Percentiles rank a stretch among this genome's conserved stretches.
Conservation (phyloP, 1,139 yeast species). For the Eremothecium coryli region DNA sequence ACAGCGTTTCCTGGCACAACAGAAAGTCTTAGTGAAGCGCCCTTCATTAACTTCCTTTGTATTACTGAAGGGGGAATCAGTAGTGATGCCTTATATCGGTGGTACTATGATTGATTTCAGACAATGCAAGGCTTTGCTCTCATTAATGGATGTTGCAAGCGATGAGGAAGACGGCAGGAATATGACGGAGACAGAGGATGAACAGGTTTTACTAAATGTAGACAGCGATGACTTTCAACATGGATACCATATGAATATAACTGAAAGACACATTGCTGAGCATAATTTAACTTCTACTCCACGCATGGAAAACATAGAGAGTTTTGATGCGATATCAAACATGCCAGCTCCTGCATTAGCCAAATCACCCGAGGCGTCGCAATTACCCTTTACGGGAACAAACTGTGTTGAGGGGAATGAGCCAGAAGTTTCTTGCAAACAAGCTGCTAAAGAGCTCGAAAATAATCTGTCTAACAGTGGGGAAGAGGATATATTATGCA, state of each 20-base stretch:
- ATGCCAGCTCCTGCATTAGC: background rate
- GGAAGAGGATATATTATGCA: background rate
- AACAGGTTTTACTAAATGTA: constrained; percentile 19
- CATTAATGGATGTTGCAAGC: constrained; percentile 12
- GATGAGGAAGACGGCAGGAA: constrained; percentile 23
- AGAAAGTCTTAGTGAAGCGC: constrained; percentile 17
- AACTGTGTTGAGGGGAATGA: too few species aligned
- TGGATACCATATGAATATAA: constrained; percentile 1
- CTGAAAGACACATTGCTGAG: too few species aligned
- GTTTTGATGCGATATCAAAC: too few species aligned
- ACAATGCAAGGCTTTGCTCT: constrained; percentile 20
- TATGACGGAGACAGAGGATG: constrained; percentile 32
- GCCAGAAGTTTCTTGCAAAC: background rate
- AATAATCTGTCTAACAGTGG: background rate
- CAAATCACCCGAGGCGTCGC: background rate
- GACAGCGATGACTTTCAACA: constrained; percentile 17
- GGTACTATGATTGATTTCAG: constrained; percentile 51
- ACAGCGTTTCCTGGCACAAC: background rate
- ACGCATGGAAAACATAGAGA: too few species aligned
- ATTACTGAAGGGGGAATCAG: constrained; percentile 45
- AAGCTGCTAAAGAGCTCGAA: background rate
- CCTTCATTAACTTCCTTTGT: constrained; percentile 42
- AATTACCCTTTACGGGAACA: too few species aligned
- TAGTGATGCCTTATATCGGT: constrained; percentile 46
- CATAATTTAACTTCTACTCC: too few species aligned